Conservation (phyloP, 352 stramenopile genomes). For the Globisporangium viniferum region DNA sequence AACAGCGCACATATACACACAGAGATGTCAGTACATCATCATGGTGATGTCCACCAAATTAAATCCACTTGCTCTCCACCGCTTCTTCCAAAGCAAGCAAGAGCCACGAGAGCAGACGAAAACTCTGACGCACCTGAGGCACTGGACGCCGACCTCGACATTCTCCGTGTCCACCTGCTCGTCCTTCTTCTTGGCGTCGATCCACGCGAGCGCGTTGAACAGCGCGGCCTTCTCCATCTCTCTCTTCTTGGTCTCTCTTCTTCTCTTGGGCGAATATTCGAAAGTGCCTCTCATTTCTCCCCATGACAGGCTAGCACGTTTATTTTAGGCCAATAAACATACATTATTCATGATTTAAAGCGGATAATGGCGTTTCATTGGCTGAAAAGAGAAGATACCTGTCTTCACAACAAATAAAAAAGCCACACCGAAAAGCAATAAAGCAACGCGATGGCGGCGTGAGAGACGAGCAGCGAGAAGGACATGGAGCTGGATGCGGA, state of each 20-base stretch:
- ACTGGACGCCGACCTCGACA: slow-evolving; percentile 63
- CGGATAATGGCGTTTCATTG: neutral
- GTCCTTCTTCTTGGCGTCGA: slow-evolving; percentile 62
- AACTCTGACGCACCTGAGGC: slow-evolving; percentile 40
- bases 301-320: neutral
- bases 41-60: neutral
- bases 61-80: neutral
- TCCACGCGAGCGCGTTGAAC: slow-evolving; percentile 73
- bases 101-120: neutral
- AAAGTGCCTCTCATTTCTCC: slow-evolving; percentile 14
- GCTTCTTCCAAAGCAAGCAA: neutral
- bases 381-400: neutral
- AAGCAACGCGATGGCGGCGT: neutral
- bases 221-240: slow-evolving; percentile 33
- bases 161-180: slow-evolving; percentile 52
- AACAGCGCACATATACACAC: neutral
- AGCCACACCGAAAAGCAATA: neutral
- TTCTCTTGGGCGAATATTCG: slow-evolving; percentile 14
- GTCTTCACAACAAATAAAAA: no score
- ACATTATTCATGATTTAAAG: neutral
- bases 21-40: neutral
- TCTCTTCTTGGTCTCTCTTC: slow-evolving; percentile 1
- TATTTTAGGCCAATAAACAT: slow-evolving; percentile 21
- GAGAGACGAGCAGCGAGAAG: neutral
- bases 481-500: slow-evolving; percentile 7